A percentile compares a stretch with the other conserved stretches of the same genome.
Evolutionary conservation across 1,284 basidiomycete genomes (phyloP).

Genomic region (Naganishia liquefaciens): DNA sequence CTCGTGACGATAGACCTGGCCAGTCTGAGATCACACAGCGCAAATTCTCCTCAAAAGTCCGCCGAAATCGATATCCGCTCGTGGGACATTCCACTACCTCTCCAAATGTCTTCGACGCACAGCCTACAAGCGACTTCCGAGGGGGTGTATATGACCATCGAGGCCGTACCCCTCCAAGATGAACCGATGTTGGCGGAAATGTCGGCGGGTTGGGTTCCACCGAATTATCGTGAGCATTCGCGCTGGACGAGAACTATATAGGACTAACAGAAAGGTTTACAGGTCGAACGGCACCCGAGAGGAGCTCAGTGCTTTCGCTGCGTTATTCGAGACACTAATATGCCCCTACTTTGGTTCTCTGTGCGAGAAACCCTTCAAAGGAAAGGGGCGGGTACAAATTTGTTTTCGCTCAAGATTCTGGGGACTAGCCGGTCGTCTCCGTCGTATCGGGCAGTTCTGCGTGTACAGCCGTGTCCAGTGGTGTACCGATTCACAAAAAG

Average conservation of each 20-base stretch:
- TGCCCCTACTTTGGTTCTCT: no score
- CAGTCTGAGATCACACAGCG: background rate
- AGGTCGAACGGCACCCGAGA: background rate
- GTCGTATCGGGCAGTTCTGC: no score
- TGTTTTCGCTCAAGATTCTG: no score
- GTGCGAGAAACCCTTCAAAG: no score
- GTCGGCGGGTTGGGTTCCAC: slow-evolving; percentile 5
- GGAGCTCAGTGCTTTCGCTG: slow-evolving; percentile 2
- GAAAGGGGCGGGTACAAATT: no score
- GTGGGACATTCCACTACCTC: slow-evolving; percentile 11
- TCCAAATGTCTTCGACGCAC: slow-evolving; percentile 9
- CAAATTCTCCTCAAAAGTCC: background rate
- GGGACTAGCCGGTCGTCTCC: no score
- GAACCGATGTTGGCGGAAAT: background rate
- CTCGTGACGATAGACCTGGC: slow-evolving; percentile 8
- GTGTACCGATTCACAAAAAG: no score
- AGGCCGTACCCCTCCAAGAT: background rate
- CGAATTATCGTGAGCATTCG: slow-evolving; percentile 3
- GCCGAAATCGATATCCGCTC: slow-evolving; percentile 12
- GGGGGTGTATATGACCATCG: slow-evolving; percentile 21
- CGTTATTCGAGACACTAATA: slow-evolving; percentile 15
- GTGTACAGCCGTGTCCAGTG: no score
- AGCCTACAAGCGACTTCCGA: slow-evolving; percentile 19
- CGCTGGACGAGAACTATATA: background rate
- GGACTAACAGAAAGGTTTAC: background rate